Evolutionary conservation across 331 rosid genomes (phyloP).

Genomic region (Stylosanthes scabra): DNA sequence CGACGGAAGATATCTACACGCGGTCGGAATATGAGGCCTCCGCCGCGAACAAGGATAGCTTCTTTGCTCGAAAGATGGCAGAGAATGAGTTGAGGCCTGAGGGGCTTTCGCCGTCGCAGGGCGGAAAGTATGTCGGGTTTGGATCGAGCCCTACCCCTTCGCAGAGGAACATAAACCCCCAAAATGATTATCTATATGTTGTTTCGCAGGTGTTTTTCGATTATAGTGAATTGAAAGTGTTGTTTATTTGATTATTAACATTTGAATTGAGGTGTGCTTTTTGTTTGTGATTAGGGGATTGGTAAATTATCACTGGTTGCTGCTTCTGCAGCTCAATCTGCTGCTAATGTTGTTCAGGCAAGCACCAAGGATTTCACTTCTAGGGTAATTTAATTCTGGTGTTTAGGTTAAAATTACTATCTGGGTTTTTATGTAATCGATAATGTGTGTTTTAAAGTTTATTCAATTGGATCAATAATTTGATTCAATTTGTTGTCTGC

Average conservation of each 20-base stretch:
- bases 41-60: conserved; percentile 81
- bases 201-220: conserved; percentile 79
- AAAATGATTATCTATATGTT: conserved; percentile 74
- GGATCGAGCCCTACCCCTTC: conserved; percentile 73
- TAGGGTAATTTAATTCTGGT: conserved; percentile 63
- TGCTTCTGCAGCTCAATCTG: conserved; percentile 86
- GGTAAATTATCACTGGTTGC: conserved; percentile 92
- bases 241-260: background rate
- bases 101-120: conserved; percentile 92
- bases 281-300: conserved; percentile 61
- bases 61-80: conserved; percentile 65
- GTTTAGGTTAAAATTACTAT: background rate
- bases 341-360: conserved; percentile 90
- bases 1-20: conserved; percentile 80
- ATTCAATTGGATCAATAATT: background rate
- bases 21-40: conserved; percentile 82
- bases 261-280: background rate
- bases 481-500: conserved; percentile 17
- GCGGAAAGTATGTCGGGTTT: conserved; percentile 95
- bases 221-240: background rate
- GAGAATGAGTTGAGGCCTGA: conserved; percentile 85
- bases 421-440: background rate
- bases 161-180: conserved; percentile 46
- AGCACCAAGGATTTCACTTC: conserved; percentile 82
- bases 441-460: background rate